These are phyloP conservation scores for Angomonas deanei DNA, from an alignment of 208 protist genomes.

Conservation along the genomic window DNA sequence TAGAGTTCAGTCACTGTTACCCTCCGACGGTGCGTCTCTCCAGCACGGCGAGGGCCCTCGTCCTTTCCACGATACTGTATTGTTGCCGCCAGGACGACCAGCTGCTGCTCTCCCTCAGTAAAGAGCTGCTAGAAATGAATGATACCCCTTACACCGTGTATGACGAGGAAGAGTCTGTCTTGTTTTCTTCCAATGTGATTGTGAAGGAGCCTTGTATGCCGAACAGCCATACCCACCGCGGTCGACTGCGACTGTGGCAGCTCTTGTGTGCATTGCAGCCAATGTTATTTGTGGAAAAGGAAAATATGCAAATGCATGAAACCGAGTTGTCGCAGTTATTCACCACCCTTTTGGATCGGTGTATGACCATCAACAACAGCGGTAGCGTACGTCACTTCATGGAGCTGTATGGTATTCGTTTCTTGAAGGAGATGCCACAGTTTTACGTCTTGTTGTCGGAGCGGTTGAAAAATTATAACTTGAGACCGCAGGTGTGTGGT, in stretches of 20 bases:
- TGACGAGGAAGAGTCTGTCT: background rate
- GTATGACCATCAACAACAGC: slow-evolving; percentile 77
- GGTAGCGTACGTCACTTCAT: slow-evolving; percentile 86
- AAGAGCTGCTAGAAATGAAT: slow-evolving; percentile 70
- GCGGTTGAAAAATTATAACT: slow-evolving; percentile 43
- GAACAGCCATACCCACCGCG: slow-evolving; percentile 82
- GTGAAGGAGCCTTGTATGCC: slow-evolving; percentile 85
- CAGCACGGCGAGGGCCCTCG: slow-evolving; percentile 59
- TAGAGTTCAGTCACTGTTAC: slow-evolving; percentile 48
- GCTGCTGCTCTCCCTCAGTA: slow-evolving; percentile 24
- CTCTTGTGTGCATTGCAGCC: slow-evolving; percentile 71
- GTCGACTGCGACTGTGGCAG: slow-evolving; percentile 85
- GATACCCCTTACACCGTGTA: slow-evolving; percentile 28
- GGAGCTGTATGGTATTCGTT: slow-evolving; percentile 75
- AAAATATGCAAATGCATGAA: background rate
- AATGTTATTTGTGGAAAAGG: slow-evolving; percentile 11
- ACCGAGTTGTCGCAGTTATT: slow-evolving; percentile 30
- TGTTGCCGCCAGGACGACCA: slow-evolving; percentile 30
- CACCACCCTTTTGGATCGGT: slow-evolving; percentile 30
- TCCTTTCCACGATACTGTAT: slow-evolving; percentile 59
- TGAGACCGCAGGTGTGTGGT: slow-evolving; percentile 80
- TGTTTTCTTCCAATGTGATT: slow-evolving; percentile 14
- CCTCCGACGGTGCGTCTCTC: slow-evolving; percentile 71
- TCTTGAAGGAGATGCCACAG: slow-evolving; percentile 46
- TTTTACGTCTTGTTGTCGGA: slow-evolving; percentile 50